Conservation (phyloP, 306 rosid species). For the Abrus pulchellus region DNA sequence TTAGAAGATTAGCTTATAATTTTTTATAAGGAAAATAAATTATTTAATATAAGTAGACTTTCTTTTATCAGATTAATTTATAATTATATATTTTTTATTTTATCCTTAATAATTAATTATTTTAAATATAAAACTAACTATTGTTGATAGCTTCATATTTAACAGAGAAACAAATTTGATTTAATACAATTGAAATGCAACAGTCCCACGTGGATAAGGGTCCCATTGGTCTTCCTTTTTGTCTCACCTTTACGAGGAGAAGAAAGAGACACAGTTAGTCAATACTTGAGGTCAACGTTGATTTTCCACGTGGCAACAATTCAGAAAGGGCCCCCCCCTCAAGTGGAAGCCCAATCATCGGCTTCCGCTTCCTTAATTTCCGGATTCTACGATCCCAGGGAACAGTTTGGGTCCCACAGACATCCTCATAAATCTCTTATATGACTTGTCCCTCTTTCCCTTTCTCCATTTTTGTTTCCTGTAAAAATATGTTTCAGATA, state of each 20-base stretch:
- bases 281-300: slow-evolving; percentile 45
- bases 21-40: too few species aligned
- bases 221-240: neutral
- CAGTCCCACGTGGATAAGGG: neutral
- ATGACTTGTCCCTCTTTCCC: neutral
- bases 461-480: too few species aligned
- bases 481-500: too few species aligned
- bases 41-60: too few species aligned
- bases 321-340: slow-evolving; percentile 17
- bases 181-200: too few species aligned
- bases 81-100: too few species aligned
- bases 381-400: slow-evolving; percentile 35
- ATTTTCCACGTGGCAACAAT: slow-evolving; percentile 39
- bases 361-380: neutral
- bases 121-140: too few species aligned
- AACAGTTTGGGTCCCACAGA: slow-evolving; percentile 6
- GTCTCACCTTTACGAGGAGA: neutral
- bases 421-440: slow-evolving; percentile 18
- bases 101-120: too few species aligned
- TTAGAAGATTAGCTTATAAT: too few species aligned
- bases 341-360: neutral
- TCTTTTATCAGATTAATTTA: too few species aligned
- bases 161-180: too few species aligned
- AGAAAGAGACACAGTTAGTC: neutral
- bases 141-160: too few species aligned